Base-by-base conservation (phyloP, 2,329 filamentous ascomycete species). In the Sclerotinia subarctica region DNA sequence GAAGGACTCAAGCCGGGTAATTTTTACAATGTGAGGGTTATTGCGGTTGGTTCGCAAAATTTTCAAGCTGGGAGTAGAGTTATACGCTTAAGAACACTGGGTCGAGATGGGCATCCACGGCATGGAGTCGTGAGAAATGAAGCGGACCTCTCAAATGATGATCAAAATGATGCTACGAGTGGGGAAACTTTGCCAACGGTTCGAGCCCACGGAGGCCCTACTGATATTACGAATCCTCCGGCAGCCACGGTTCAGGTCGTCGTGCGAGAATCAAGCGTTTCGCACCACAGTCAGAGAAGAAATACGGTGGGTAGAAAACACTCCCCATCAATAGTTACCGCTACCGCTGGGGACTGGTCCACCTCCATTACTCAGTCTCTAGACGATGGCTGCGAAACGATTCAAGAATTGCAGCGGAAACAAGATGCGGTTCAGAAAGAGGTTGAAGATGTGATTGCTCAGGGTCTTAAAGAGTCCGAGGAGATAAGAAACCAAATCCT, bases 11-110 rank as follows among this genome's bases (percentile, higher is more conserved):
- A 90, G 74, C 93, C 95, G 0, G 89, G 90, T 72, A 91, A 92
- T 75, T 96, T 94, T 75, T 98, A 98, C 80, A 96, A 96, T 72
- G 89, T 99, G 38, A 90, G 94, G 69, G 92, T 98, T 66, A 91
- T 97, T 73, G 93, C 94, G 51, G 90, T 97, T 66, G 96, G 94
- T 60, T 87, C 90, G 42, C 93, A 94, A 73, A 96, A 95, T 78
- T 98, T 98, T 75, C 93, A 96, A 76, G 93, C 94, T 0, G 91
- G 92, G 49, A 97, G 95, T 78, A 85, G 88, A 6, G 88, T 96
- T 49, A 89, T 98, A 71, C 90, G 95, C 66, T 83, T 99, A 66
- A 87, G 91, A 74, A 98, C 95, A 58, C 89, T 86, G 78, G 85
- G 82, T 76, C 83, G 81, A 73, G 88, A 90, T 78, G 87, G 87